Percentiles rank a stretch among this genome's conserved stretches.
Conservation (phyloP, 208 protist species). For the Endotrypanum monterogeii region DNA sequence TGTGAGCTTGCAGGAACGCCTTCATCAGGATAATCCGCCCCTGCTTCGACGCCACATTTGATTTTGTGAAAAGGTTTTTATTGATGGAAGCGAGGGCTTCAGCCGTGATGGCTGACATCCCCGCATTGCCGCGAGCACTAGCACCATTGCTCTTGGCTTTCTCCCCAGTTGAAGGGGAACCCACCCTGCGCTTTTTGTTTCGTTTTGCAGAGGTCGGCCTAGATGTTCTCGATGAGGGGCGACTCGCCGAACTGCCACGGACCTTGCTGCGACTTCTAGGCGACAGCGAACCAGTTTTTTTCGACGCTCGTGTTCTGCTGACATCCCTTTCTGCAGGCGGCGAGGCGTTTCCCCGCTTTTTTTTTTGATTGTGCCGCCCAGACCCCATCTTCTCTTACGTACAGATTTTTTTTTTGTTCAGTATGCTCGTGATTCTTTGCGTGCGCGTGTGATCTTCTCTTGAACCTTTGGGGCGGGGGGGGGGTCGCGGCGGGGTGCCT, state of each 20-base stretch:
- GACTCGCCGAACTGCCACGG: not conserved
- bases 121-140: not conserved
- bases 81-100: slow-evolving; percentile 40
- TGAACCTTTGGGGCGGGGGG: not conserved
- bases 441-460: not conserved
- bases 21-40: slow-evolving; percentile 29
- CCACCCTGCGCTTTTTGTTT: not conserved
- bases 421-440: not conserved
- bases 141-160: not conserved
- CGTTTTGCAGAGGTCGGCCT: not conserved
- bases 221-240: not conserved
- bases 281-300: not conserved
- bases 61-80: slow-evolving; percentile 22
- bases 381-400: not conserved
- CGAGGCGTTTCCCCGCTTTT: not conserved
- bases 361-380: not conserved
- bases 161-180: not conserved
- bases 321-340: not conserved
- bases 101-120: slow-evolving; percentile 11
- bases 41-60: slow-evolving; percentile 28
- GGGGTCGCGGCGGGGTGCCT: not conserved
- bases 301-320: not conserved
- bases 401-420: not conserved
- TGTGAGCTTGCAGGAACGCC: slow-evolving; percentile 36
- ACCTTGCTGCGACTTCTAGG: not conserved